Evolutionary conservation across 371 early-diverging fungal species (phyloP), one percentile per base, ranked within the genome.

Genomic region (Mortierella sp.): DNA sequence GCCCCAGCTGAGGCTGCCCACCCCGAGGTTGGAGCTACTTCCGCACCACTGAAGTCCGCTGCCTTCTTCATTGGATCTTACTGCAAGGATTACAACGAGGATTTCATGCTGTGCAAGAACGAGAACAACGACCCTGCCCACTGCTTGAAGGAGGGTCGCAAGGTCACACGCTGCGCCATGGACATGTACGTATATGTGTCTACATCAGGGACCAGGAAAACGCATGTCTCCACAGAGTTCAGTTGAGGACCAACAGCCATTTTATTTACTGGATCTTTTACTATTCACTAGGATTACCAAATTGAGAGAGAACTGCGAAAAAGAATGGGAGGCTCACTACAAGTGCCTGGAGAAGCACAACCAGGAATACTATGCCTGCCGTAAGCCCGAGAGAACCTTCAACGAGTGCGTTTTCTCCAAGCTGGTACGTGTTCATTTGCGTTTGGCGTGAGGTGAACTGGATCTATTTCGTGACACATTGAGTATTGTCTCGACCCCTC

Each of bases 61-160:
- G 92, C 98, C 42, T 98, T 95, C 89, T 96, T 96, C 89, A 95
- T 98, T 84, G 97, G 96, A 55, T 89, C 92, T 73, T 93, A 94
- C 86, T 99, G 99, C 95, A 94, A 96, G 89, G 95, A 94, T 76
- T 98, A 96, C 92, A 95, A 94, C 82, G 97, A 98, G 81, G 99
- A 99, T 88, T 99, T 96, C 86, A 97, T 99, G 96, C 93, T 97
- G 72, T 98, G 99, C 93, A 99, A 98, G 92, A 90, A 92, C 81
- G 97, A 98, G 84, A 95, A 92, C 90, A 92, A 92, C 80, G 95
- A 98, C 84, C 99, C 99, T 26, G 91, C 92, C 78, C 95, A 96
- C 81, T 99, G 98, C 86, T 90, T 98, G 78, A 92, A 93, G 90
- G 98, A 98, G 82, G 99, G 99, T 24, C 94, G 98, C 82, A 96